These are phyloP conservation scores for Sporobolomyces phaffii DNA, from an alignment of 768 basidiomycete species.

Conservation along the genomic window DNA sequence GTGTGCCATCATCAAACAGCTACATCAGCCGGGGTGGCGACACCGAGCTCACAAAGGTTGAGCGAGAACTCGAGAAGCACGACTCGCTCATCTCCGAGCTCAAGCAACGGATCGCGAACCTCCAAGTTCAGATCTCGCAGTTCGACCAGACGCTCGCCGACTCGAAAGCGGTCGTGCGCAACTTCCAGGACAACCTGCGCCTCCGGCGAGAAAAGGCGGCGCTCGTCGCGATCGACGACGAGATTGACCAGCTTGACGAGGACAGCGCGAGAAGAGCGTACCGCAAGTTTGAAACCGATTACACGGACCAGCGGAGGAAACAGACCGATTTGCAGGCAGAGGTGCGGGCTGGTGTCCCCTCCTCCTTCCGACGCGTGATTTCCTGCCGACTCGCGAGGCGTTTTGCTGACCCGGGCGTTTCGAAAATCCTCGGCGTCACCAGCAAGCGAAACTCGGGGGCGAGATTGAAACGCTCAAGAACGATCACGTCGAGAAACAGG, in stretches of 20 bases:
- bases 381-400: not conserved
- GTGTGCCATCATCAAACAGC: not conserved
- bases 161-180: conserved; percentile 61
- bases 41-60: conserved; percentile 31
- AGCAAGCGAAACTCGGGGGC: conserved; percentile 73
- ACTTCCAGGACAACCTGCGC: conserved; percentile 74
- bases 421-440: not conserved
- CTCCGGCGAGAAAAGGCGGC: conserved; percentile 63
- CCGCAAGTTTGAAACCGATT: conserved; percentile 76
- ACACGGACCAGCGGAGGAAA: conserved; percentile 61
- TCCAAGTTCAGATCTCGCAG: conserved; percentile 34
- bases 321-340: conserved; percentile 66
- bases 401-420: not conserved
- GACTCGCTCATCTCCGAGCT: conserved; percentile 26
- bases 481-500: conserved; percentile 61
- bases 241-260: conserved; percentile 72
- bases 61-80: conserved; percentile 32
- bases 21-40: conserved; percentile 34
- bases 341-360: no score
- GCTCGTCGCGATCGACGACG: conserved; percentile 60
- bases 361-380: no score
- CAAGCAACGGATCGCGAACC: conserved; percentile 29
- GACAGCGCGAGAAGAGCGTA: conserved; percentile 78
- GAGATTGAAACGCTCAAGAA: conserved; percentile 68
- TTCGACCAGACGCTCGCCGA: conserved; percentile 50